Evolutionary conservation across 228 moss, liverwort and hornwort species (phyloP).

Genomic region (Sphagnum magellanicum): DNA sequence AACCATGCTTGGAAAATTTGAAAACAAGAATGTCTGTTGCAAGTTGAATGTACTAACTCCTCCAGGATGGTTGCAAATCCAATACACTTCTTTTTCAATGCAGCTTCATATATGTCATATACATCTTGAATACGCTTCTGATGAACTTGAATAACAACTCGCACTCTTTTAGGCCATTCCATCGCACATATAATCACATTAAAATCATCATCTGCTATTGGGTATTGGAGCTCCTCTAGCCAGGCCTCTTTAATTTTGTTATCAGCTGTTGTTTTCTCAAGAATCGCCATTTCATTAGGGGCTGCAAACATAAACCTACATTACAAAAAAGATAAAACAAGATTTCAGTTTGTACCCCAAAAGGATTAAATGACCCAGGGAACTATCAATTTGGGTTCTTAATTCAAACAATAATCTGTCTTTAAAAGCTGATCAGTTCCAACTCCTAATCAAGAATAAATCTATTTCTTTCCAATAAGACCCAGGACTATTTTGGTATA

Average conservation of each 20-base stretch:
- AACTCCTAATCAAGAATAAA: too few relatives aligned
- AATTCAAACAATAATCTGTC: too few relatives aligned
- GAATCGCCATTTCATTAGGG: constrained; percentile 62
- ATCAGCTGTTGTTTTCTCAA: constrained; percentile 59
- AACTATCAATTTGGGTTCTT: neutral
- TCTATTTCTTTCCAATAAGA: too few relatives aligned
- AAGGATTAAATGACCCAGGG: neutral
- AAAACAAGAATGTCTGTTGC: neutral
- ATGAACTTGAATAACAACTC: constrained; percentile 65
- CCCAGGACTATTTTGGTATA: too few relatives aligned
- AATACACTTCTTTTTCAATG: constrained; percentile 29
- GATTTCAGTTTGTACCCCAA: neutral
- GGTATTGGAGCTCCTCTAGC: constrained; percentile 52
- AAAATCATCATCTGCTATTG: constrained; percentile 70
- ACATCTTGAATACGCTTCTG: constrained; percentile 87
- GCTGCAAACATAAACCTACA: constrained; percentile 62
- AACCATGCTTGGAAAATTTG: neutral
- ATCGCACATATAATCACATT: constrained; percentile 50
- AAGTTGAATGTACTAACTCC: constrained; percentile 11
- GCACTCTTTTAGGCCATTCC: constrained; percentile 85
- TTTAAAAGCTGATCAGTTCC: too few relatives aligned
- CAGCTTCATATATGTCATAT: constrained; percentile 64
- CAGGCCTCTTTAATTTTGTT: constrained; percentile 62
- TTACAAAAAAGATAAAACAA: neutral
- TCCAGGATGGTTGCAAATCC: constrained; percentile 54